These are phyloP conservation scores for Saturnispora sekii DNA, from an alignment of 805 yeast genomes.

Conservation along the genomic window DNA sequence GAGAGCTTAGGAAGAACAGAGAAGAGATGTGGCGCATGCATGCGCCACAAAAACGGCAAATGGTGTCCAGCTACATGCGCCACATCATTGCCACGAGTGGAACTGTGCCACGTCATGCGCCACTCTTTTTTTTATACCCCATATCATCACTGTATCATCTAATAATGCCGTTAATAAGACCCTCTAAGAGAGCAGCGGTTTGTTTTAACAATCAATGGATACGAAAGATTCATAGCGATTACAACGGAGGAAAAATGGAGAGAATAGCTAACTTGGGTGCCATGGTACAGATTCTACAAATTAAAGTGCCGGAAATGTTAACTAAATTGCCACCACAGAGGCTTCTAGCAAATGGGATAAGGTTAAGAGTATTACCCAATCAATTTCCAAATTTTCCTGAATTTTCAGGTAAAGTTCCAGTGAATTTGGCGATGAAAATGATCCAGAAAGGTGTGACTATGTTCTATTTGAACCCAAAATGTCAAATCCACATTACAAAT, in stretches of 20 bases:
- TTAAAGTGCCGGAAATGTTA: constrained; percentile 42
- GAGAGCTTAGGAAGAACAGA: too few species aligned
- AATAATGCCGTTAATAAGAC: too few species aligned
- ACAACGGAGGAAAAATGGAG: constrained; percentile 18
- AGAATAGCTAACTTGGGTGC: constrained; percentile 45
- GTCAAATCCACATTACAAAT: constrained; percentile 43
- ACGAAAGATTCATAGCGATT: not conserved
- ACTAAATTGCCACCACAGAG: constrained; percentile 34
- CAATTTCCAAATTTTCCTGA: constrained; percentile 45
- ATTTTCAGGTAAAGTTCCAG: constrained; percentile 45
- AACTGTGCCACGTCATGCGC: too few species aligned
- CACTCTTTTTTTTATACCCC: too few species aligned
- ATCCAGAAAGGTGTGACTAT: constrained; percentile 45
- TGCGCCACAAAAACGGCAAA: not conserved
- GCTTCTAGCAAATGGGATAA: constrained; percentile 36
- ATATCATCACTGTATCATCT: too few species aligned
- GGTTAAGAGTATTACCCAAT: constrained; percentile 48
- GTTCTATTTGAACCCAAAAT: constrained; percentile 43
- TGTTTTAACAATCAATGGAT: not conserved
- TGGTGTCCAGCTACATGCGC: too few species aligned
- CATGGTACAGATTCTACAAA: constrained; percentile 38
- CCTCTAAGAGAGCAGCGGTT: too few species aligned
- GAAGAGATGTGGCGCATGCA: too few species aligned
- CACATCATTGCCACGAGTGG: too few species aligned
- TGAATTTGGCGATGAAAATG: constrained; percentile 47